These are phyloP conservation scores for Aureobasidium namibiae DNA, from an alignment of 2,329 filamentous ascomycete species.

Conservation along the genomic window DNA sequence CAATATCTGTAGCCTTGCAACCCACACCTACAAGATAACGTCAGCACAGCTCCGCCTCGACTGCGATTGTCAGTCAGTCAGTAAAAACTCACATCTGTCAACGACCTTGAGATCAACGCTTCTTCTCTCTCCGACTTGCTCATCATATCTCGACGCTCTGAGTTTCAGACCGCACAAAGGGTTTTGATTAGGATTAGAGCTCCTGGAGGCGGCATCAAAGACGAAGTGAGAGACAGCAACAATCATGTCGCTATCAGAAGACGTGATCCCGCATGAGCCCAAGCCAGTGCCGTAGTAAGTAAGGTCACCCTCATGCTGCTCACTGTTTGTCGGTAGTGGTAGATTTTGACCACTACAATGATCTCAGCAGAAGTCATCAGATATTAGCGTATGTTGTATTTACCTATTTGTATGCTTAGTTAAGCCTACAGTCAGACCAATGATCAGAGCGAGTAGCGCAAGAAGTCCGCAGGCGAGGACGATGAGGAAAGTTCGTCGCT, in stretches of 20 bases:
- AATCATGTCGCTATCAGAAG: slow-evolving; percentile 48
- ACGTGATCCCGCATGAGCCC: slow-evolving; percentile 60
- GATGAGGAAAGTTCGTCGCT: slow-evolving; percentile 31
- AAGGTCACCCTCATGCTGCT: slow-evolving; percentile 53
- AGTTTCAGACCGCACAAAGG: slow-evolving; percentile 60
- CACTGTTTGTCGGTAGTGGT: slow-evolving; percentile 44
- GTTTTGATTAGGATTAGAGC: slow-evolving; percentile 51
- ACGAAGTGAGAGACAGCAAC: slow-evolving; percentile 59
- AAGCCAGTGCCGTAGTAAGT: slow-evolving; percentile 61
- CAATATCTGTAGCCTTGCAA: slow-evolving; percentile 41
- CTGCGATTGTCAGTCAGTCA: too few relatives aligned
- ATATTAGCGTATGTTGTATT: background rate
- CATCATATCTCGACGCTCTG: slow-evolving; percentile 46
- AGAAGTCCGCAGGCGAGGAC: slow-evolving; percentile 25
- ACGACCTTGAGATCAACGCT: slow-evolving; percentile 58
- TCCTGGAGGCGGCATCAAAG: slow-evolving; percentile 48
- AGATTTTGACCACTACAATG: slow-evolving; percentile 32
- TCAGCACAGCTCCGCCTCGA: background rate
- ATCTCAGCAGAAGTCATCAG: background rate
- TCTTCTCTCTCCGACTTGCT: slow-evolving; percentile 35
- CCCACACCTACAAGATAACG: slow-evolving; percentile 21
- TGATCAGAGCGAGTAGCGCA: slow-evolving; percentile 31
- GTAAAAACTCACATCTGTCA: slow-evolving; percentile 48
- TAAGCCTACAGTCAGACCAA: slow-evolving; percentile 35
- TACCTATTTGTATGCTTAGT: slow-evolving; percentile 16